phyloP scores from a whole-genome alignment of 768 basidiomycete genomes.

The Trametes cubensis region DNA sequence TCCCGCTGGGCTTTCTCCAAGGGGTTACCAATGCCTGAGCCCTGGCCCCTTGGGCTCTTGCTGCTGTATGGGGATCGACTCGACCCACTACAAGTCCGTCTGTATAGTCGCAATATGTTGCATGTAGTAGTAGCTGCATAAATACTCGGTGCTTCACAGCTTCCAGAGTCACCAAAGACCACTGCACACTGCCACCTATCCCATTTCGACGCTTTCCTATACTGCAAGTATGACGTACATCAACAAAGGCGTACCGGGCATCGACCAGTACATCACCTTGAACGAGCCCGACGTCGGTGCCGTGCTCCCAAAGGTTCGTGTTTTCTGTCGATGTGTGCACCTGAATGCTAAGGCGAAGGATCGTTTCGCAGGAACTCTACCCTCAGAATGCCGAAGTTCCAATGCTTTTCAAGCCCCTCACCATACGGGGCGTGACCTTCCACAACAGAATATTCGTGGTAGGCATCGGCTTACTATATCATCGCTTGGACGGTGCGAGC shows the following conservation, averaged over 20 bases:
- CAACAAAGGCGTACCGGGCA: slow-evolving; percentile 54
- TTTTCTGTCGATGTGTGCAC: slow-evolving; percentile 17
- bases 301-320: slow-evolving; percentile 36
- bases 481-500: neutral
- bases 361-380: slow-evolving; percentile 37
- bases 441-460: slow-evolving; percentile 78
- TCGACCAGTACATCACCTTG: slow-evolving; percentile 58
- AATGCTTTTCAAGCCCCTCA: slow-evolving; percentile 66
- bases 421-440: slow-evolving; percentile 61
- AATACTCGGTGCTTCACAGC: too few species aligned
- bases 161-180: too few species aligned
- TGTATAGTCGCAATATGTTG: too few species aligned
- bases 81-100: too few species aligned
- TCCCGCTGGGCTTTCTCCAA: too few species aligned
- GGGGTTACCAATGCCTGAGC: too few species aligned
- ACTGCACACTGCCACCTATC: too few species aligned
- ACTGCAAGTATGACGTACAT: slow-evolving; percentile 33
- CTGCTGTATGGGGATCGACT: too few species aligned
- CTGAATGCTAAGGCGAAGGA: slow-evolving; percentile 17
- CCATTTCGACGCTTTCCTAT: too few species aligned
- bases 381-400: slow-evolving; percentile 56
- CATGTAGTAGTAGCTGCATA: too few species aligned
- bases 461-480: slow-evolving; percentile 22
- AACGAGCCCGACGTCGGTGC: slow-evolving; percentile 62
- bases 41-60: too few species aligned